Percentiles rank a stretch among this genome's conserved stretches.
These are phyloP conservation scores for Populus alba DNA, from an alignment of 345 rosid genomes.

Conservation along the genomic window DNA sequence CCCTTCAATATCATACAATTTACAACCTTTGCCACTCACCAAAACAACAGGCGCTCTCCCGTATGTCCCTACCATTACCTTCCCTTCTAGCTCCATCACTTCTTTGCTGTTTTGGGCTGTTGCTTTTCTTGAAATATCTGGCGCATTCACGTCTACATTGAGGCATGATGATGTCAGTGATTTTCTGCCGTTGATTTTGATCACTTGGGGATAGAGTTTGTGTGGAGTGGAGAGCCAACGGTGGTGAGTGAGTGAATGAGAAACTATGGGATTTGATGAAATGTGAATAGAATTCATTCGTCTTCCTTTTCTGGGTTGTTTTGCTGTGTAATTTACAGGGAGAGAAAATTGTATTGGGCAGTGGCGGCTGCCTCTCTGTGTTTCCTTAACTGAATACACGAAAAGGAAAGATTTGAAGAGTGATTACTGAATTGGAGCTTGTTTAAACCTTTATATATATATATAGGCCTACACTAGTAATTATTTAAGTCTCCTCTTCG, in stretches of 20 bases:
- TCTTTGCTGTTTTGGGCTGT: constrained; percentile 30
- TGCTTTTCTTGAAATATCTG: background rate
- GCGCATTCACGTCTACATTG: constrained; percentile 9
- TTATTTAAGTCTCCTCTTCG: too few species aligned
- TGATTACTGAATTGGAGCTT: background rate
- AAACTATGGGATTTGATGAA: background rate
- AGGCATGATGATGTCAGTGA: background rate
- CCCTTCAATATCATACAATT: constrained; percentile 69
- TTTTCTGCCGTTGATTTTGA: constrained; percentile 1
- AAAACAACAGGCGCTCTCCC: constrained; percentile 67
- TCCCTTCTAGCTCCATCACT: constrained; percentile 53
- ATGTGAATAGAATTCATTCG: background rate
- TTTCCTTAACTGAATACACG: background rate
- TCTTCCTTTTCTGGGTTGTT: background rate
- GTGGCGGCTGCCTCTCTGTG: background rate
- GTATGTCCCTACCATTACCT: constrained; percentile 64
- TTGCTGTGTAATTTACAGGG: background rate
- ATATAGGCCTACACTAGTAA: too few species aligned
- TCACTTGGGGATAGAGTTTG: background rate
- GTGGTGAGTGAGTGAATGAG: background rate
- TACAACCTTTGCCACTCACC: constrained; percentile 66
- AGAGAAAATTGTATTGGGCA: background rate
- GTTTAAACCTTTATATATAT: too few species aligned
- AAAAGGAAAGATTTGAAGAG: background rate
- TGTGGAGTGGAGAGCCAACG: background rate